Conservation (phyloP, 352 stramenopile species). For the Phytophthora fragariae region DNA sequence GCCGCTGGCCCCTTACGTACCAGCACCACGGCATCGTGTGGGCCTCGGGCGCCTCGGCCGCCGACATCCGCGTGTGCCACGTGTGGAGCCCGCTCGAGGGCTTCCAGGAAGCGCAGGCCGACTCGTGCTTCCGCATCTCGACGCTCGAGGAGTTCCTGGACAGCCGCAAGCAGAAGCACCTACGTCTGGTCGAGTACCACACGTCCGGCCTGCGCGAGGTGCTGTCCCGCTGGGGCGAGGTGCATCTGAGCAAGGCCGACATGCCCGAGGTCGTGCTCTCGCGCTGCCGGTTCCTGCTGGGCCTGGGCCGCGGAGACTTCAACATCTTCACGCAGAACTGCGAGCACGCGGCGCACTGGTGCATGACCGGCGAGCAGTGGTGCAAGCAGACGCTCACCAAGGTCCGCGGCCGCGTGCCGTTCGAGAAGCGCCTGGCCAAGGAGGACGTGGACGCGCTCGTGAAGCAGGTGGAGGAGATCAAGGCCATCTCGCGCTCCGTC, state of each 20-base stretch:
- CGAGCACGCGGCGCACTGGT: slow-evolving; percentile 89
- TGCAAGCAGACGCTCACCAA: slow-evolving; percentile 88
- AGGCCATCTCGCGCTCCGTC: slow-evolving; percentile 68
- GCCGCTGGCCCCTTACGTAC: slow-evolving; percentile 87
- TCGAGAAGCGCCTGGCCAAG: slow-evolving; percentile 75
- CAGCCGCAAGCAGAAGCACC: slow-evolving; percentile 60
- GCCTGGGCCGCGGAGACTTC: slow-evolving; percentile 80
- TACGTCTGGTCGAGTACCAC: slow-evolving; percentile 89
- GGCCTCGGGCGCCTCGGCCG: slow-evolving; percentile 67
- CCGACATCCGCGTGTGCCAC: slow-evolving; percentile 82
- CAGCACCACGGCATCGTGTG: slow-evolving; percentile 90
- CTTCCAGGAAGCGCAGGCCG: slow-evolving; percentile 77
- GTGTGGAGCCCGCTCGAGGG: slow-evolving; percentile 85
- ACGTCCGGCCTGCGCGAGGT: slow-evolving; percentile 83
- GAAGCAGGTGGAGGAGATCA: slow-evolving; percentile 81
- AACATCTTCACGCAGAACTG: slow-evolving; percentile 92
- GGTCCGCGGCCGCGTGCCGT: slow-evolving; percentile 74
- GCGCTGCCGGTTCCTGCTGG: slow-evolving; percentile 84
- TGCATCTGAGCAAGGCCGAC: slow-evolving; percentile 85
- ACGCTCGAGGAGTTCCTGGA: slow-evolving; percentile 86
- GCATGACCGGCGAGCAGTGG: slow-evolving; percentile 91
- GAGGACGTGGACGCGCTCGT: slow-evolving; percentile 83
- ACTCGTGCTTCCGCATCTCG: slow-evolving; percentile 90
- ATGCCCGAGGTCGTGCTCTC: slow-evolving; percentile 84
- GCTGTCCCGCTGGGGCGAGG: slow-evolving; percentile 85